These are phyloP conservation scores for Sedum album DNA, from an alignment of 164 flowering plant genomes.

Conservation along the genomic window DNA sequence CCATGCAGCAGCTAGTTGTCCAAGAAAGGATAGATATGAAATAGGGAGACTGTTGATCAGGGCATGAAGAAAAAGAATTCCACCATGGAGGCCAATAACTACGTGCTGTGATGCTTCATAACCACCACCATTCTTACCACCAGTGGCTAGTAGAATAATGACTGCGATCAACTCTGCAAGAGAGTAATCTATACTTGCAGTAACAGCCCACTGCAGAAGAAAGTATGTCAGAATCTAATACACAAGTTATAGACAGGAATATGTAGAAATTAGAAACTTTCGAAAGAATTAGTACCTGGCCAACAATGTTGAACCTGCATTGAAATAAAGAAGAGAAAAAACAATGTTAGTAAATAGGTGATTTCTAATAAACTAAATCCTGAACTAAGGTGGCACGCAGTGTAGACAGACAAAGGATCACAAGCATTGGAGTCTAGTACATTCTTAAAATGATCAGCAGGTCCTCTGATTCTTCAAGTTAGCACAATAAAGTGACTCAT, in stretches of 20 bases:
- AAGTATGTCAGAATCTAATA: neutral
- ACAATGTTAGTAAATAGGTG: neutral
- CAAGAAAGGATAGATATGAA: conserved; percentile 67
- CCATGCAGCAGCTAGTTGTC: conserved; percentile 91
- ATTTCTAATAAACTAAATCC: neutral
- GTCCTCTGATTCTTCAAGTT: neutral
- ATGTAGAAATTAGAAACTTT: neutral
- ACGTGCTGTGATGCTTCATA: conserved; percentile 72
- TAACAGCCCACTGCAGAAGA: conserved; percentile 95
- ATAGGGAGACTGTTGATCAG: conserved; percentile 78
- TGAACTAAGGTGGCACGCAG: neutral
- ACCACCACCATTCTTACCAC: conserved; percentile 90
- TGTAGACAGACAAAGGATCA: neutral
- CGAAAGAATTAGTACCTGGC: conserved; percentile 61
- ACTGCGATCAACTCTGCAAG: conserved; percentile 89
- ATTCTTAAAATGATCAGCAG: neutral
- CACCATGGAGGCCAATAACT: conserved; percentile 65
- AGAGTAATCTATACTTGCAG: conserved; percentile 84
- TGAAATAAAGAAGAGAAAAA: conserved; percentile 10
- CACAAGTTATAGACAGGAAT: neutral
- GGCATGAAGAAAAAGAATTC: conserved; percentile 65
- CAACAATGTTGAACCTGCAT: conserved; percentile 98
- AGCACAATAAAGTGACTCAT: neutral
- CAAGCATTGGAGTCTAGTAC: neutral
- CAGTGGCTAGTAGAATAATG: conserved; percentile 84